Base-by-base conservation (phyloP, 495 filamentous ascomycete species). In the Penicillium fimorum region DNA sequence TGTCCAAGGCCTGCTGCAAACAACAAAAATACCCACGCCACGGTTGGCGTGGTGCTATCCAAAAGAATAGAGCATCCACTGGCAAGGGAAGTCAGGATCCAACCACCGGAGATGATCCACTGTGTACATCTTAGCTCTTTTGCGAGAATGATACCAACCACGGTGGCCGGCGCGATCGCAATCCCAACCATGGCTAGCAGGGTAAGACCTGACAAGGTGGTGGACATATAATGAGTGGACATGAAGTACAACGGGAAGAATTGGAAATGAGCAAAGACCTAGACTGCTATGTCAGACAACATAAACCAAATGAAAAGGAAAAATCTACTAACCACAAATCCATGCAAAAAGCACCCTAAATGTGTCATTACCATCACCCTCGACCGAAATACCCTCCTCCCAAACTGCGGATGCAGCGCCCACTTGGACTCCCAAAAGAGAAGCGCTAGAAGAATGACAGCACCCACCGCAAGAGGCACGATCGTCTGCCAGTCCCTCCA, bases 191-290 rank as follows among this genome's bases (percentile, higher is more conserved):
- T 49, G 27, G 70, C 64, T 5, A 89, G 76, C 5, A 89, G 60
- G 2, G 82, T 76, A 5, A 90, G 69, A 9, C 87, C 86, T 1
- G 84, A 70, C 2, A 84, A 56, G 6, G 82, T 80, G 0, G 82
- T 74, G 0, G 73, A 68, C 46, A 78, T 74, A 47, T 73, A 79
- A 52, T 83, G 81, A 27, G 87, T 78, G 9, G 82, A 78, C 49
- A 83, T 71, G 62, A 85, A 86, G 67, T 86, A 91, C 22, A 91
- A 74, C 0, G 86, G 78, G 30, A 86, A 68, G 50, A 81, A 86
- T 59, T 89, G 87, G 0, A 92, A 60, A 0, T 77, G 74, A 43
- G 62, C 56, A 41, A 75, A 75, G 15, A 81, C 65, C 57, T 79
- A 61, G 0, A 50, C 25, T 2, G 12, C 30, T 27, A 22, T 32